These are phyloP conservation scores for Emergomyces orientalis DNA, from an alignment of 2,329 filamentous ascomycete genomes.

Conservation along the genomic window DNA sequence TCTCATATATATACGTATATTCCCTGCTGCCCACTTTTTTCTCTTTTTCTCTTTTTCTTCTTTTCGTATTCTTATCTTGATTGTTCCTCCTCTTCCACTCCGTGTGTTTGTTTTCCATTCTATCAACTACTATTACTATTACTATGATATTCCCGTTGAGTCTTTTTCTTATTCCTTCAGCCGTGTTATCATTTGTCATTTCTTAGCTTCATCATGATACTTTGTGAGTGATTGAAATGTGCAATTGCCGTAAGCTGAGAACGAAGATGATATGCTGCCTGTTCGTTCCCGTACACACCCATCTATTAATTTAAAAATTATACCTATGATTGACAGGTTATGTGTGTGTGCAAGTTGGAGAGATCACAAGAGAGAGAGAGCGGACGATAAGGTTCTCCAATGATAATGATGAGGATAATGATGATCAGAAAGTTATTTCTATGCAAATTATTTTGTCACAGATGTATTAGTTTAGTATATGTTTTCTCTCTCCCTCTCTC, in stretches of 20 bases:
- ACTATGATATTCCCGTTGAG: neutral
- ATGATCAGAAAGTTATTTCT: neutral
- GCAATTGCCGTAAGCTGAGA: neutral
- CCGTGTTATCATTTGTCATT: neutral
- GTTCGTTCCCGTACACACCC: no score
- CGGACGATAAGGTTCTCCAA: neutral
- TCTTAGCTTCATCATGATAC: neutral
- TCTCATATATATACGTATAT: constrained; percentile 10
- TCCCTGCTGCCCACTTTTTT: constrained; percentile 12
- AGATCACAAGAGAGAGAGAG: neutral
- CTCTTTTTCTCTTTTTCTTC: constrained; percentile 13
- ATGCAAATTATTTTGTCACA: no score
- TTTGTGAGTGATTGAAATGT: neutral
- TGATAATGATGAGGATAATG: neutral
- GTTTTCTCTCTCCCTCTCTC: no score
- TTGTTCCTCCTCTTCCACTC: constrained; percentile 10
- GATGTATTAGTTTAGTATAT: no score
- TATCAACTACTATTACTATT: neutral
- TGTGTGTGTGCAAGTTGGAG: no score
- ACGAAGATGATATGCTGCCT: neutral
- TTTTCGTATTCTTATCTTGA: constrained; percentile 13
- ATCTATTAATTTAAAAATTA: no score
- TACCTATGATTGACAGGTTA: no score
- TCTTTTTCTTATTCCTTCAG: neutral
- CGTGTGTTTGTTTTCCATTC: neutral